Conservation (phyloP, 2,329 filamentous ascomycete species). For the Pseudogymnoascus sp. region DNA sequence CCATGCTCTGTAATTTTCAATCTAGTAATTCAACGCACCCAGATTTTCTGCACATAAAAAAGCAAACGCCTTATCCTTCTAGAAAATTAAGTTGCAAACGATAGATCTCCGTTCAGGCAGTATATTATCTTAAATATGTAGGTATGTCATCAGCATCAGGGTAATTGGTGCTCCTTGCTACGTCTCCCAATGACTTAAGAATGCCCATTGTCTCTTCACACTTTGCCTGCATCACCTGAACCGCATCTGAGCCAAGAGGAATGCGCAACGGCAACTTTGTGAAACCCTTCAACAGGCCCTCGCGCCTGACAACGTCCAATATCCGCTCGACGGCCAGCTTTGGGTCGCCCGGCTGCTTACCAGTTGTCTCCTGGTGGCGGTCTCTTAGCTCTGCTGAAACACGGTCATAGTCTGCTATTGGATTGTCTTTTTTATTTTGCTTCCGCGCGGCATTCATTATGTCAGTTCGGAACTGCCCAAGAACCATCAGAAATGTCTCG, state of each 20-base stretch:
- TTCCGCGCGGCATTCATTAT: slow-evolving; percentile 24
- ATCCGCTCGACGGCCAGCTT: slow-evolving; percentile 32
- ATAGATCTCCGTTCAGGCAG: background rate
- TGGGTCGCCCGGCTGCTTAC: slow-evolving; percentile 33
- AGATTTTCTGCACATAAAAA: background rate
- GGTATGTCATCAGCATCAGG: background rate
- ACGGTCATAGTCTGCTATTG: slow-evolving; percentile 11
- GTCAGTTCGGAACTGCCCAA: slow-evolving; percentile 44
- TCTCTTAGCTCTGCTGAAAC: background rate
- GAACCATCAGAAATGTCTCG: slow-evolving; percentile 32
- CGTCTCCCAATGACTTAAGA: background rate
- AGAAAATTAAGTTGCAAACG: background rate
- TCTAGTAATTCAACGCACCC: background rate
- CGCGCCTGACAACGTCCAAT: slow-evolving; percentile 30
- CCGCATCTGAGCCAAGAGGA: slow-evolving; percentile 31
- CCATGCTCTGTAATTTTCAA: background rate
- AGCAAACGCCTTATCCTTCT: background rate
- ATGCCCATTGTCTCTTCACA: slow-evolving; percentile 11
- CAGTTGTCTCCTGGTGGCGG: background rate
- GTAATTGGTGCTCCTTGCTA: background rate
- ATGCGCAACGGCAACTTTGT: slow-evolving; percentile 26
- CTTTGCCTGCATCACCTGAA: slow-evolving; percentile 24
- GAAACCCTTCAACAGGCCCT: slow-evolving; percentile 29
- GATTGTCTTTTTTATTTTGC: slow-evolving; percentile 8
- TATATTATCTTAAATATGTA: background rate